A percentile compares a stretch with the other conserved stretches of the same genome.
phyloP scores from a whole-genome alignment of 495 filamentous ascomycete species.

The Hypoxylon fuscum region DNA sequence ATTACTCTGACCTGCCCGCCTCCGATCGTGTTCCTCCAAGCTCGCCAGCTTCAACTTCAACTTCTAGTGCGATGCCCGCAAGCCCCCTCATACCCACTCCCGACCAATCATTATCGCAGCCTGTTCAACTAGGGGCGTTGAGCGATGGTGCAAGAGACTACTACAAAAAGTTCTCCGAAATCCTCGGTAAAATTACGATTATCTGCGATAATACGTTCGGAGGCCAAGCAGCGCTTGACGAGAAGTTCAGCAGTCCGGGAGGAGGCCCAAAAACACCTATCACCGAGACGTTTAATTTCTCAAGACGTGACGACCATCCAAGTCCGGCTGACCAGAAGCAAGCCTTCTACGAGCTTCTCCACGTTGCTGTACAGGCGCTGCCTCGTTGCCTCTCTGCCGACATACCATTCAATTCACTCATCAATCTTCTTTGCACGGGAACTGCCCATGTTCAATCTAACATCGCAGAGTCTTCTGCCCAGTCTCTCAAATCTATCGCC shows the following conservation, averaged over 20 bases:
- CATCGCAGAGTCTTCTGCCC: slow-evolving; percentile 89
- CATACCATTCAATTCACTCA: slow-evolving; percentile 91
- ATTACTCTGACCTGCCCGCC: slow-evolving; percentile 54
- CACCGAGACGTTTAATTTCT: slow-evolving; percentile 91
- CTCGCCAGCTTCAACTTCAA: slow-evolving; percentile 62
- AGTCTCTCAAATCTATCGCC: slow-evolving; percentile 94
- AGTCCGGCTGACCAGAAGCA: slow-evolving; percentile 84
- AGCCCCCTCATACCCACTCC: slow-evolving; percentile 40
- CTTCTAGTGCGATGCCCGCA: slow-evolving; percentile 42
- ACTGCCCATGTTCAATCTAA: slow-evolving; percentile 94
- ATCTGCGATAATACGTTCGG: slow-evolving; percentile 97
- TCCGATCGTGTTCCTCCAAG: slow-evolving; percentile 59
- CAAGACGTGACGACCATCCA: slow-evolving; percentile 78
- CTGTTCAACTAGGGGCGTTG: slow-evolving; percentile 77
- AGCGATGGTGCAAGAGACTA: slow-evolving; percentile 80
- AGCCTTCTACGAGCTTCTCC: slow-evolving; percentile 93
- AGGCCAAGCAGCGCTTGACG: slow-evolving; percentile 92
- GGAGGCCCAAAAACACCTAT: slow-evolving; percentile 96
- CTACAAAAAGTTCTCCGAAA: slow-evolving; percentile 90
- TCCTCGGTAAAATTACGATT: slow-evolving; percentile 92
- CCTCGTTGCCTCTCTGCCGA: slow-evolving; percentile 90
- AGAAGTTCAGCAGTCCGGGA: slow-evolving; percentile 82
- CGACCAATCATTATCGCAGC: slow-evolving; percentile 72
- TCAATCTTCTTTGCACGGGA: slow-evolving; percentile 95
- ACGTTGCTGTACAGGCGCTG: slow-evolving; percentile 94